Conservation (phyloP, 2,329 filamentous ascomycete genomes). For the Trichoderma atrobrunneum region DNA sequence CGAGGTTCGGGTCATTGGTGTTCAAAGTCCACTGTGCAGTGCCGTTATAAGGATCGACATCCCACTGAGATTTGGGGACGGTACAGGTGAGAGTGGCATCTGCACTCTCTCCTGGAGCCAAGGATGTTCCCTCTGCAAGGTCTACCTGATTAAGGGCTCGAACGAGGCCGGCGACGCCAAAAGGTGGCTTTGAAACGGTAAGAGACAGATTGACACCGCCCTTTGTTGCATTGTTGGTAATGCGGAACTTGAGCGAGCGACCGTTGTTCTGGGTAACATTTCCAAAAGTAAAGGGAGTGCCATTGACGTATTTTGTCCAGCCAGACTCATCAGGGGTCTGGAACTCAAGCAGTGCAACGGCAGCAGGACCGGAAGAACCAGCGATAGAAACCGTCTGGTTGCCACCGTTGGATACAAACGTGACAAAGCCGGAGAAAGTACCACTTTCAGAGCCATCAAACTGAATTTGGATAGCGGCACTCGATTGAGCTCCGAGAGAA, state of each 20-base stretch:
- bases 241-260: conserved; percentile 46
- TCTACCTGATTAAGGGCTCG: conserved; percentile 54
- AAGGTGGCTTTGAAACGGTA: conserved; percentile 61
- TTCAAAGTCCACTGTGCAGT: conserved; percentile 55
- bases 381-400: conserved; percentile 46
- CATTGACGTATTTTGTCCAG: conserved; percentile 48
- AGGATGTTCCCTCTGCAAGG: conserved; percentile 53
- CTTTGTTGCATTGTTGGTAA: conserved; percentile 49
- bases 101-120: conserved; percentile 48
- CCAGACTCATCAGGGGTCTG: conserved; percentile 48
- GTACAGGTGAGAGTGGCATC: conserved; percentile 54
- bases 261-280: conserved; percentile 53
- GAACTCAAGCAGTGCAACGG: conserved; percentile 53
- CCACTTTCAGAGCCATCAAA: conserved; percentile 48
- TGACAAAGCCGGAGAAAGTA: conserved; percentile 49
- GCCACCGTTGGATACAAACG: conserved; percentile 48
- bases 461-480: conserved; percentile 41
- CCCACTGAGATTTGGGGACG: conserved; percentile 56
- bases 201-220: conserved; percentile 49
- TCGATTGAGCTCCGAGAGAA: conserved; percentile 40
- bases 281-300: conserved; percentile 51
- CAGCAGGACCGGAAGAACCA: conserved; percentile 48
- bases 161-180: conserved; percentile 53
- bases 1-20: conserved; percentile 50
- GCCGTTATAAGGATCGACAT: conserved; percentile 49